Base-by-base conservation (phyloP, 2,329 filamentous ascomycete species). In the Alternaria metachromatica region DNA sequence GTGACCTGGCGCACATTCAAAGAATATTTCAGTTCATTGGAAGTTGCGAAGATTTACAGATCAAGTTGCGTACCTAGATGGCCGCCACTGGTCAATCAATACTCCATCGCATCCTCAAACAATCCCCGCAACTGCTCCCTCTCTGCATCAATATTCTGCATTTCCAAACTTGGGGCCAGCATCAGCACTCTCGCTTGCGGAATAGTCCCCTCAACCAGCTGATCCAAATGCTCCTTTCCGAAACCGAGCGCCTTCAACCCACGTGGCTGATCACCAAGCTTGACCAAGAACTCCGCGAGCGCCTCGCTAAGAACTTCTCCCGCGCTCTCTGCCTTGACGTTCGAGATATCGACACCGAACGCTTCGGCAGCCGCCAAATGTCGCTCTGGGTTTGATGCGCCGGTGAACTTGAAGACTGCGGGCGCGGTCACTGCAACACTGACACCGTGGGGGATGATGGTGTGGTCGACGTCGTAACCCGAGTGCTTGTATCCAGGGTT, bases 401-500 rank as follows among this genome's bases (percentile, higher is more conserved):
- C 95, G 0, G 95, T 99, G 82, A 98, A 98, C 28, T 88, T 89
- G 87, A 98, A 99, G 1, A 98, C 95, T 1, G 95, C 92, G 0
- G 96, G 95, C 0, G 95, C 93, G 0, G 93, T 95, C 7, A 98
- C 95, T 4, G 94, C 96, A 1, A 99, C 96, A 2, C 92, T 95
- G 23, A 99, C 96, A 57, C 96, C 96, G 79, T 99, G 96, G 0
- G 96, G 96, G 75, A 99, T 98, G 73, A 99, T 91, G 10, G 92
- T 89, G 28, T 86, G 79, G 25, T 88, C 81, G 8, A 97, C 89
- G 2, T 90, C 84, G 80, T 99, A 99, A n/a, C 96, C 96, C 0
- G 86, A 80, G 78, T 99, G 96, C 73, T 89, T 90, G 82, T 98
- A 98, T 6, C 91, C 90, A 0, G 92, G 93, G 78, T 99, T 99